These are phyloP conservation scores for Papiliotrema terrestris DNA, from an alignment of 1,284 basidiomycete genomes.

Conservation along the genomic window DNA sequence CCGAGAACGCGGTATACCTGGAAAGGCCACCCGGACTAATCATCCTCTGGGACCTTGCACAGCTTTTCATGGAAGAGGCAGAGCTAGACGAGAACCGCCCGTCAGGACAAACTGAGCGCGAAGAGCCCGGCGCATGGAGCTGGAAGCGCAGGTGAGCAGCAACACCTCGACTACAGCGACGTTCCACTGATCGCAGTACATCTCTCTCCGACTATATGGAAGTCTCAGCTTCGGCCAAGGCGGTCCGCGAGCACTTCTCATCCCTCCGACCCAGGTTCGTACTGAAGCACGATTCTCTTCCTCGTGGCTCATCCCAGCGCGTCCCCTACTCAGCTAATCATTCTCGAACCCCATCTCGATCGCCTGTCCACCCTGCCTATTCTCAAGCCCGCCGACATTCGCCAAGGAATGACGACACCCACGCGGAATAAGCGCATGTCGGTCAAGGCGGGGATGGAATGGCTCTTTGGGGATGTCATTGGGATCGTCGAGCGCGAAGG, in stretches of 20 bases:
- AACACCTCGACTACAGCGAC: background rate
- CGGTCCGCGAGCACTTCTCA: slow-evolving; percentile 21
- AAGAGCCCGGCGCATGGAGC: background rate
- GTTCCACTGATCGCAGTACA: slow-evolving; percentile 11
- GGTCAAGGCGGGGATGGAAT: slow-evolving; percentile 23
- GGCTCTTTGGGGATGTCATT: slow-evolving; percentile 26
- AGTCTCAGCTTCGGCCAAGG: slow-evolving; percentile 22
- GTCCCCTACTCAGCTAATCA: slow-evolving; percentile 20
- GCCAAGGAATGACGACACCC: slow-evolving; percentile 8
- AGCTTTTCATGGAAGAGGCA: slow-evolving; percentile 23
- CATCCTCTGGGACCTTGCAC: slow-evolving; percentile 31
- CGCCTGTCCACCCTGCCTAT: slow-evolving; percentile 25
- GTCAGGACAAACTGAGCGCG: background rate
- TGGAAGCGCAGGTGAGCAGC: background rate
- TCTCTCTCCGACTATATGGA: slow-evolving; percentile 34
- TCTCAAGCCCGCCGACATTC: slow-evolving; percentile 6
- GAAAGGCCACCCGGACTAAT: slow-evolving; percentile 22
- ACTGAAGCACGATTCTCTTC: background rate
- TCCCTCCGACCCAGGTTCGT: slow-evolving; percentile 16
- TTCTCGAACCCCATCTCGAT: slow-evolving; percentile 34
- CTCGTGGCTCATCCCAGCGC: slow-evolving; percentile 3
- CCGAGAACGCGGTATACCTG: slow-evolving; percentile 5
- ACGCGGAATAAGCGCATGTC: slow-evolving; percentile 21
- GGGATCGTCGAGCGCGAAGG: slow-evolving; percentile 13
- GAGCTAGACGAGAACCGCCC: slow-evolving; percentile 26